These are phyloP conservation scores for Ilex paraguariensis DNA, from an alignment of 305 asterid species.

Conservation along the genomic window DNA sequence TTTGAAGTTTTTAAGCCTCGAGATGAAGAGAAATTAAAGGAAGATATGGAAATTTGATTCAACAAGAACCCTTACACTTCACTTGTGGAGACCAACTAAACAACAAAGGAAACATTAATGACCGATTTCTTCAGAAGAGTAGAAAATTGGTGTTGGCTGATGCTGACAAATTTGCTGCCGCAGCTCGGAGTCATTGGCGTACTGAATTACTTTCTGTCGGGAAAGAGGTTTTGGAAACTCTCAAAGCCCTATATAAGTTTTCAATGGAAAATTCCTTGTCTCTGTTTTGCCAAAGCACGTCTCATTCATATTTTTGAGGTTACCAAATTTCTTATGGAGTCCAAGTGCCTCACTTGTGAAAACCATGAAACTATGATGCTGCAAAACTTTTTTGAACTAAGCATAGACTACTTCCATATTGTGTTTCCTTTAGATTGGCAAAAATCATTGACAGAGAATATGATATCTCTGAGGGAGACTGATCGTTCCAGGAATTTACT, in stretches of 20 bases:
- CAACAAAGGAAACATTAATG: conserved; percentile 4
- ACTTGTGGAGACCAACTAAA: too few species aligned
- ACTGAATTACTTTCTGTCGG: conserved; percentile 43
- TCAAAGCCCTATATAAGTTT: conserved; percentile 25
- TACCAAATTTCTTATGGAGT: conserved; percentile 25
- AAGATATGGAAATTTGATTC: too few species aligned
- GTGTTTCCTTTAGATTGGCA: conserved; percentile 48
- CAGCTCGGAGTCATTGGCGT: conserved; percentile 40
- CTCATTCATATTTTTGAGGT: conserved; percentile 35
- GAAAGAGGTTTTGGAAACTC: conserved; percentile 37
- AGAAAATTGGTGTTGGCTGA: conserved; percentile 26
- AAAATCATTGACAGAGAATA: conserved; percentile 26
- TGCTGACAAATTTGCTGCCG: conserved; percentile 31
- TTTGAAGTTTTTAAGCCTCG: too few species aligned
- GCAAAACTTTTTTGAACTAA: conserved; percentile 18
- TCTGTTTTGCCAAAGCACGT: conserved; percentile 24
- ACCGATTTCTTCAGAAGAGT: conserved; percentile 16
- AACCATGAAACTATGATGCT: conserved; percentile 15
- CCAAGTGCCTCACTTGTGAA: conserved; percentile 11
- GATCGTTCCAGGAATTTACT: conserved; percentile 32
- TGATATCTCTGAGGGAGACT: conserved; percentile 41
- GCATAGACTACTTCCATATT: conserved; percentile 21
- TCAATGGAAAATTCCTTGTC: conserved; percentile 11
- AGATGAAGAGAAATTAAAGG: too few species aligned
- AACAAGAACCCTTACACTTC: too few species aligned